These are phyloP conservation scores for Lagenidium giganteum DNA, from an alignment of 352 stramenopile species.

Conservation along the genomic window DNA sequence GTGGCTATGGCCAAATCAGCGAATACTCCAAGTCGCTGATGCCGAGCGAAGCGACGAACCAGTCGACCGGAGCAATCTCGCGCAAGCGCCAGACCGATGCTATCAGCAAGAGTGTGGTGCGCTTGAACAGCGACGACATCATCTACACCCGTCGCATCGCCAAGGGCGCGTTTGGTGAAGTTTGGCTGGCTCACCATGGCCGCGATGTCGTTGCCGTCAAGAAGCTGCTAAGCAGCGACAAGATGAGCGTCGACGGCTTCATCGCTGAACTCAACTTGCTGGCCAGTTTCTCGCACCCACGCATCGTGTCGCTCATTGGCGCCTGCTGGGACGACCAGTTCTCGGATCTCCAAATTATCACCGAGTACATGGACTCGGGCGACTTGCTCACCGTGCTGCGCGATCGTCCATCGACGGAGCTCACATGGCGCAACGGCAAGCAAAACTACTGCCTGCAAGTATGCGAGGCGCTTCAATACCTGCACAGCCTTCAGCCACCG, in stretches of 20 bases:
- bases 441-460: slow-evolving; percentile 71
- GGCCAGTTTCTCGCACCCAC: slow-evolving; percentile 60
- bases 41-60: background rate
- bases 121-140: slow-evolving; percentile 60
- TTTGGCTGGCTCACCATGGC: slow-evolving; percentile 69
- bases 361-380: slow-evolving; percentile 77
- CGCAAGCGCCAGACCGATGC: slow-evolving; percentile 14
- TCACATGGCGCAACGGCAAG: slow-evolving; percentile 63
- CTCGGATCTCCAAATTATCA: slow-evolving; percentile 70
- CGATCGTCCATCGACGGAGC: slow-evolving; percentile 25
- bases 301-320: slow-evolving; percentile 67
- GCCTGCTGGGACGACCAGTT: slow-evolving; percentile 69
- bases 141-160: slow-evolving; percentile 78
- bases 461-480: slow-evolving; percentile 81
- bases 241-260: slow-evolving; percentile 55
- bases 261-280: slow-evolving; percentile 82
- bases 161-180: slow-evolving; percentile 76
- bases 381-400: slow-evolving; percentile 63
- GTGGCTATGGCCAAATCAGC: slow-evolving; percentile 22
- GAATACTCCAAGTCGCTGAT: slow-evolving; percentile 19
- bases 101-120: slow-evolving; percentile 43
- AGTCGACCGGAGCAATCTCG: slow-evolving; percentile 1
- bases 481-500: slow-evolving; percentile 82
- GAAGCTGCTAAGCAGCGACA: slow-evolving; percentile 64
- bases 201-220: slow-evolving; percentile 76